Conservation (phyloP, 2,329 filamentous ascomycete genomes). For the Venturia pyrina region DNA sequence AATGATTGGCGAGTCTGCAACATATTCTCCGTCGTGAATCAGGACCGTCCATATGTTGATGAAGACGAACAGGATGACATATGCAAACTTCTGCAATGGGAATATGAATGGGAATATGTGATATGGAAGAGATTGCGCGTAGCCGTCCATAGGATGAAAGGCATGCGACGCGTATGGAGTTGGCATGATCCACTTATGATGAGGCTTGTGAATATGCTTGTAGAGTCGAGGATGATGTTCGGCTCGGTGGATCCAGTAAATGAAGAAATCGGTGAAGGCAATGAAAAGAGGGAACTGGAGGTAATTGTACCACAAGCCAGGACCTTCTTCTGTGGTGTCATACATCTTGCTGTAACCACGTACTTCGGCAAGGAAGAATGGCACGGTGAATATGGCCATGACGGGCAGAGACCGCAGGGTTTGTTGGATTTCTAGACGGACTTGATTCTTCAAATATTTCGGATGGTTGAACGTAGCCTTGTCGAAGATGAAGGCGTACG, state of each 20-base stretch:
- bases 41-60: slow-evolving; percentile 97
- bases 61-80: slow-evolving; percentile 76
- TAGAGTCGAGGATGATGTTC: slow-evolving; percentile 75
- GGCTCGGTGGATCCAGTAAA: slow-evolving; percentile 86
- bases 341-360: slow-evolving; percentile 82
- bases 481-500: slow-evolving; percentile 85
- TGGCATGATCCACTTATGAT: slow-evolving; percentile 99
- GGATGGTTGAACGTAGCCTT: slow-evolving; percentile 82
- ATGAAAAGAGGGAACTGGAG: slow-evolving; percentile 83
- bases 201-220: slow-evolving; percentile 87
- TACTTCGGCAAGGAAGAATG: slow-evolving; percentile 74
- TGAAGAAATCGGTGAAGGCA: slow-evolving; percentile 76
- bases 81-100: slow-evolving; percentile 83
- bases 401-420: slow-evolving; percentile 65
- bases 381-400: slow-evolving; percentile 73
- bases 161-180: slow-evolving; percentile 87
- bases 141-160: slow-evolving; percentile 91
- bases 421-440: slow-evolving; percentile 75
- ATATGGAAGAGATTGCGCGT: slow-evolving; percentile 79
- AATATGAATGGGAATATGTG: slow-evolving; percentile 90
- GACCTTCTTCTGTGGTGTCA: slow-evolving; percentile 64
- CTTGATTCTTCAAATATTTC: slow-evolving; percentile 91
- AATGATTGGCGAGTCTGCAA: slow-evolving; percentile 80
- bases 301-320: slow-evolving; percentile 67
- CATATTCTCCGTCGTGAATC: slow-evolving; percentile 92